A percentile compares a stretch with the other conserved stretches of the same genome.
phyloP scores from a whole-genome alignment of 1,139 yeast genomes.

The Tardiomyces depauwii region DNA sequence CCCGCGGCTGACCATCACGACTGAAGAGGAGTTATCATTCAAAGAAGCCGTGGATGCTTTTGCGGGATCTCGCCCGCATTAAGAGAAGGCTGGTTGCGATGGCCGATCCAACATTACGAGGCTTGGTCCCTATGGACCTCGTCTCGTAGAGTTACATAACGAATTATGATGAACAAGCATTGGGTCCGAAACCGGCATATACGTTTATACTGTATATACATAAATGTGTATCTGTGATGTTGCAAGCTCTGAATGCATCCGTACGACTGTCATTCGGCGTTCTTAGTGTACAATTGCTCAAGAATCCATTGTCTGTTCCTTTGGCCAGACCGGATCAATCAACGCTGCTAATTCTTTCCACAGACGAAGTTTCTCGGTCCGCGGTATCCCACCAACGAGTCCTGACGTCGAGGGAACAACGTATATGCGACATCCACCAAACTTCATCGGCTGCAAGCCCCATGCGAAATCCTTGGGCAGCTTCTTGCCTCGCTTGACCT shows the following conservation, averaged over 20 bases:
- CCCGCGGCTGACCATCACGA: slow-evolving; percentile 19
- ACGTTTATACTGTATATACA: no score
- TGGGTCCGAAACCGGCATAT: no score
- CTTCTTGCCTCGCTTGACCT: slow-evolving; percentile 21
- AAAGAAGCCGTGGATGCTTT: slow-evolving; percentile 9
- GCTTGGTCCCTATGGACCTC: no score
- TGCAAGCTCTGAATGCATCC: no score
- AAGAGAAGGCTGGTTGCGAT: no score
- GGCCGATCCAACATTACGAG: no score
- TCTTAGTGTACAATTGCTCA: no score
- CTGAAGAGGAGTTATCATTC: slow-evolving; percentile 9
- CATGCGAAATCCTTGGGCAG: slow-evolving; percentile 29
- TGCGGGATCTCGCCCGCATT: no score
- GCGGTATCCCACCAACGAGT: slow-evolving; percentile 30
- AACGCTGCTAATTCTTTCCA: not conserved
- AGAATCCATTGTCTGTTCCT: no score
- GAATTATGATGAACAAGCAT: not conserved
- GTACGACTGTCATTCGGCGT: not conserved
- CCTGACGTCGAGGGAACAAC: slow-evolving; percentile 75
- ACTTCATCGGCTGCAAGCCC: slow-evolving; percentile 36
- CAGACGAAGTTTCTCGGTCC: not conserved
- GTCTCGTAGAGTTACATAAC: slow-evolving; percentile 5
- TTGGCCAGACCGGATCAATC: not conserved
- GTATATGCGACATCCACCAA: slow-evolving; percentile 28
- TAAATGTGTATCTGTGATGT: no score